Evolutionary conservation across 495 filamentous ascomycete species (phyloP).

Genomic region (Aspergillus homomorphus): DNA sequence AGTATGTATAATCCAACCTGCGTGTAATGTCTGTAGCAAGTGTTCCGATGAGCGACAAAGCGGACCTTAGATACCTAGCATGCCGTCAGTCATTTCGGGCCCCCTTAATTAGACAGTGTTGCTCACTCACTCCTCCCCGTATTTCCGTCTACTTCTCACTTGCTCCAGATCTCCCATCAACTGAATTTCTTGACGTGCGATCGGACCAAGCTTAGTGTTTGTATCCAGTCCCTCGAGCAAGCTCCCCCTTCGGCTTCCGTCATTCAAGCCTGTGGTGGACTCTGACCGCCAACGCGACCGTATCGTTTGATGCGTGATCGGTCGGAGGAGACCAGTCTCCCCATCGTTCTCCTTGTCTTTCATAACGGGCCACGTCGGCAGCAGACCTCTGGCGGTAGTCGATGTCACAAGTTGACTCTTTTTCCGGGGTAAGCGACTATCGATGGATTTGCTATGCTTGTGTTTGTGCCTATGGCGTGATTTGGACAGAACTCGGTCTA

Average conservation of each 20-base stretch:
- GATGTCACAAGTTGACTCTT: constrained; percentile 41
- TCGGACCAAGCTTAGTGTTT: constrained; percentile 29
- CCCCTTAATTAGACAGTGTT: neutral
- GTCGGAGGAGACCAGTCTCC: constrained; percentile 34
- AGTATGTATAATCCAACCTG: constrained; percentile 83
- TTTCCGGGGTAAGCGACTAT: constrained; percentile 33
- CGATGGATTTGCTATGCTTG: constrained; percentile 38
- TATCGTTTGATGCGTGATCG: constrained; percentile 31
- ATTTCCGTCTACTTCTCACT: constrained; percentile 39
- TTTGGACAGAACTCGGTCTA: constrained; percentile 24
- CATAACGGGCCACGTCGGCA: constrained; percentile 33
- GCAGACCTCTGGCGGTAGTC: constrained; percentile 31
- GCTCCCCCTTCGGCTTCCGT: constrained; percentile 33
- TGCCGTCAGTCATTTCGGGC: neutral
- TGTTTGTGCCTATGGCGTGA: constrained; percentile 30
- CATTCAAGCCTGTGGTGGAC: constrained; percentile 24
- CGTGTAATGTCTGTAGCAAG: constrained; percentile 58
- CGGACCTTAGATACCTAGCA: constrained; percentile 35
- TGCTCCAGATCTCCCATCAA: constrained; percentile 42
- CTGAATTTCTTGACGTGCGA: constrained; percentile 34
- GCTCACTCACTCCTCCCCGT: constrained; percentile 45
- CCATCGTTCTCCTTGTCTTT: constrained; percentile 36
- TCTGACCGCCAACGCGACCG: constrained; percentile 37
- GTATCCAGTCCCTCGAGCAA: constrained; percentile 31
- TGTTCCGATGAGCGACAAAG: constrained; percentile 37